These are phyloP conservation scores for Mangifera indica DNA, from an alignment of 345 rosid species.

Conservation along the genomic window DNA sequence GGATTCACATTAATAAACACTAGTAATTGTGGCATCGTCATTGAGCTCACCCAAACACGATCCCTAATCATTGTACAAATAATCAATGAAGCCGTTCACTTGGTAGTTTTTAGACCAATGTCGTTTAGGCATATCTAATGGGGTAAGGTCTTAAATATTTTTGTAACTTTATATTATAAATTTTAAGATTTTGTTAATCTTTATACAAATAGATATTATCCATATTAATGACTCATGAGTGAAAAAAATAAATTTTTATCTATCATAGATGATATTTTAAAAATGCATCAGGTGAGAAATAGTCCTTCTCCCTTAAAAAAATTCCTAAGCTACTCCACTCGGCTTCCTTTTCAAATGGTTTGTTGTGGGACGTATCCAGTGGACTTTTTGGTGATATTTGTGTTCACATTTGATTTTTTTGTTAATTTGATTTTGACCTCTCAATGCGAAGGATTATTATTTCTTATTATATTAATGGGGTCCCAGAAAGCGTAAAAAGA, in stretches of 20 bases:
- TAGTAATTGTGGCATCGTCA: not conserved
- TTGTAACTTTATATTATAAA: not conserved
- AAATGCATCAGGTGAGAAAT: too few species aligned
- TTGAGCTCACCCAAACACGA: not conserved
- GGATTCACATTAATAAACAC: conserved; percentile 12
- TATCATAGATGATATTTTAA: too few species aligned
- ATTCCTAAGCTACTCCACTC: not conserved
- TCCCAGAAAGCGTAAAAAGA: not conserved
- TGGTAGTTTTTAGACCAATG: not conserved
- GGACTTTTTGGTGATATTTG: not conserved
- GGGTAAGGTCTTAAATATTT: not conserved
- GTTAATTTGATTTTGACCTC: too few species aligned
- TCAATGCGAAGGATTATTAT: too few species aligned
- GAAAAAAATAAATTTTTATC: too few species aligned
- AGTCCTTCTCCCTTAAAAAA: too few species aligned
- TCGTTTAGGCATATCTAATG: not conserved
- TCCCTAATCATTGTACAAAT: not conserved
- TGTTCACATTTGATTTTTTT: too few species aligned
- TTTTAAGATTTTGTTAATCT: not conserved
- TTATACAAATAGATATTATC: too few species aligned
- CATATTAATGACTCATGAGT: too few species aligned
- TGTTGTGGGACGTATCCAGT: not conserved
- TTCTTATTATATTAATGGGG: not conserved
- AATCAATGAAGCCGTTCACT: not conserved
- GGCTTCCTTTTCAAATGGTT: not conserved